These are phyloP conservation scores for Crithidia sp. DNA, from an alignment of 208 protist genomes.

Conservation along the genomic window DNA sequence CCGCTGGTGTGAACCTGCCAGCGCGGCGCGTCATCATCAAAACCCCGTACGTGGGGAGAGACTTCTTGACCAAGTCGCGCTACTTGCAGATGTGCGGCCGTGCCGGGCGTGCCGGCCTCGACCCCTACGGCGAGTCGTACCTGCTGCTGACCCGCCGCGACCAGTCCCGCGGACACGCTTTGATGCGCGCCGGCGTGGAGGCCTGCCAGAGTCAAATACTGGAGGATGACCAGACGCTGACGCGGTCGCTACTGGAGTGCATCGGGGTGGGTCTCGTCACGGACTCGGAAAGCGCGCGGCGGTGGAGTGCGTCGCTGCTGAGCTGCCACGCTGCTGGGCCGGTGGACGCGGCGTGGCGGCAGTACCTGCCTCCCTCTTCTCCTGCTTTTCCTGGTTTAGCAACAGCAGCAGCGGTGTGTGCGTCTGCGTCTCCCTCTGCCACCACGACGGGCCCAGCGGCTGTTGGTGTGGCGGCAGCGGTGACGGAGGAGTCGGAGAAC, in stretches of 20 bases:
- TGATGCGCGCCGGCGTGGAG: conserved; percentile 61
- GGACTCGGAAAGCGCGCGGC: conserved; percentile 35
- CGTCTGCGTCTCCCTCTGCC: background rate
- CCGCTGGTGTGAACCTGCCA: conserved; percentile 94
- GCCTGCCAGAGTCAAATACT: conserved; percentile 57
- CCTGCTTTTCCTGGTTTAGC: too few relatives aligned
- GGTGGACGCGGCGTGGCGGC: conserved; percentile 38
- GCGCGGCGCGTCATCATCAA: conserved; percentile 90
- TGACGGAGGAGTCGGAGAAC: conserved; percentile 12
- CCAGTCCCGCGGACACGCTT: conserved; percentile 36
- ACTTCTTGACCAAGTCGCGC: conserved; percentile 68
- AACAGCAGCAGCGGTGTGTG: background rate
- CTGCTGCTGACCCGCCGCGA: conserved; percentile 68
- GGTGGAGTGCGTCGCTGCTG: conserved; percentile 62
- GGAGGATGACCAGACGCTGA: conserved; percentile 43
- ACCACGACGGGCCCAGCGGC: background rate
- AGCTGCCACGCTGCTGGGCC: conserved; percentile 50
- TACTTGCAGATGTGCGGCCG: conserved; percentile 90
- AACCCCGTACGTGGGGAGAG: conserved; percentile 70
- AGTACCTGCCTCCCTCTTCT: background rate
- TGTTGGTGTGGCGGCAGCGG: background rate
- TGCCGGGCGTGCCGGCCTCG: conserved; percentile 79
- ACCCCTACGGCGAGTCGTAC: conserved; percentile 86
- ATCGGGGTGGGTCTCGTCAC: conserved; percentile 73
- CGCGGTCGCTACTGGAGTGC: conserved; percentile 80